Evolutionary conservation across 2,329 filamentous ascomycete genomes (phyloP), one percentile per base, ranked within the genome.

Genomic region (Ilyonectria robusta): DNA sequence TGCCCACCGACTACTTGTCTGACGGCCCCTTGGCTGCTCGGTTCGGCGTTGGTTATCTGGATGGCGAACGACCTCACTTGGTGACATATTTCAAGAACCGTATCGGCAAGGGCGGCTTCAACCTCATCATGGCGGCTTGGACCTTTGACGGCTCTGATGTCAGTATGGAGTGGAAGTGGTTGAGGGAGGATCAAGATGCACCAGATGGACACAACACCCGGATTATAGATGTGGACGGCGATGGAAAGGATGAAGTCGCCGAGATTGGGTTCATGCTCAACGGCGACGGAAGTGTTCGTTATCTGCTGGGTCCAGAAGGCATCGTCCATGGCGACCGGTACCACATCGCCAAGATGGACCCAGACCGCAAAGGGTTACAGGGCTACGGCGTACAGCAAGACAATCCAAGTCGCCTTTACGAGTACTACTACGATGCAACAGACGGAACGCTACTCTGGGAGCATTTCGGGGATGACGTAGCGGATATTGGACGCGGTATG

Each of bases 141-240:
- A 72, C 62, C 10, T 74, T 75, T 35, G 51, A 66, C 17, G 70
- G 72, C 4, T 57, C 26, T 10, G 19, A 62, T 2, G 51, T 74
- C 3, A 60, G 11, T 23, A 64, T 70, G 51, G 50, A 71, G 59
- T 75, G 72, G 72, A 72, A 73, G 56, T 75, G 69, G 68, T 62
- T 63, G 2, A 66, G 72, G 6, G 63, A 51, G 17, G 56, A 50
- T 29, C 51, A 62, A 31, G 54, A 69, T 26, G 54, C 63, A 3
- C 65, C 72, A 0, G 73, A 75, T 42, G 72, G 72, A 0, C 72
- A 75, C 51, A 75, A 74, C 64, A 74, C 69, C 1, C 72, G 73
- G 9, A 66, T 72, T 44, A 65, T 75, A 10, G 72, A 75, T 19
- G 65, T 72, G 0, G 55, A 75, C 23, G 72, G 69, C 2, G 66